Evolutionary conservation across 441 rosid species (phyloP).

Genomic region (Gossypium laxum): DNA sequence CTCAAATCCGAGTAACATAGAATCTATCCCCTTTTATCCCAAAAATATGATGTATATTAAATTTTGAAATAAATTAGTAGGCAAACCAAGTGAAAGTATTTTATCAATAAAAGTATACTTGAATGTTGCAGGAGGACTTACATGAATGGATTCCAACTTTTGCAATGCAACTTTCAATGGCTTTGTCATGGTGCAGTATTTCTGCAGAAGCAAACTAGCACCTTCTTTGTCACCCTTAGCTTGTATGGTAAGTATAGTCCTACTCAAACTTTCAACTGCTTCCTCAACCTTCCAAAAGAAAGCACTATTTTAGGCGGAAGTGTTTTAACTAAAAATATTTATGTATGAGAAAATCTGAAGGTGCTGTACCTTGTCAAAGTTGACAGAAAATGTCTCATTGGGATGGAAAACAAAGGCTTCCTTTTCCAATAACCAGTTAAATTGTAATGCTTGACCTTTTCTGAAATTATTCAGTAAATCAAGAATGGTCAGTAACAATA

Average conservation of each 20-base stretch:
- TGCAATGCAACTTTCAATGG: conserved; percentile 55
- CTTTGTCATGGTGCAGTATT: conserved; percentile 49
- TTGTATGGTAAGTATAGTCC: conserved; percentile 72
- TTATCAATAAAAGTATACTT: conserved; percentile 3
- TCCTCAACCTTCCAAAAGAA: conserved; percentile 45
- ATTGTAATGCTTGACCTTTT: conserved; percentile 85
- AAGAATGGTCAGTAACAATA: conserved; percentile 14
- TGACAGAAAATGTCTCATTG: conserved; percentile 64
- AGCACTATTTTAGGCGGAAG: conserved; percentile 12
- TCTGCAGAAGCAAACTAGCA: conserved; percentile 53
- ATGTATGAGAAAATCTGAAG: not conserved
- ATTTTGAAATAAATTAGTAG: not conserved
- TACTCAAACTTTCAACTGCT: conserved; percentile 78
- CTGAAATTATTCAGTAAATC: conserved; percentile 28
- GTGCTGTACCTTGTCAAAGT: conserved; percentile 62
- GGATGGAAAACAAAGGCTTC: conserved; percentile 56
- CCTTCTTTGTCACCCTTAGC: conserved; percentile 78
- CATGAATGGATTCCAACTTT: conserved; percentile 58
- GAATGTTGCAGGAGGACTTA: conserved; percentile 17
- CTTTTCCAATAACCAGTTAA: conserved; percentile 83
- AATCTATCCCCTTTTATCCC: not conserved
- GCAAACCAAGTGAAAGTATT: not conserved
- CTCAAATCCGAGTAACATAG: not conserved
- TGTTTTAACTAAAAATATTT: conserved; percentile 9
- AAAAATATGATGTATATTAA: not conserved